Conservation (phyloP, 495 filamentous ascomycete genomes). For the Evansstolkia leycettana region DNA sequence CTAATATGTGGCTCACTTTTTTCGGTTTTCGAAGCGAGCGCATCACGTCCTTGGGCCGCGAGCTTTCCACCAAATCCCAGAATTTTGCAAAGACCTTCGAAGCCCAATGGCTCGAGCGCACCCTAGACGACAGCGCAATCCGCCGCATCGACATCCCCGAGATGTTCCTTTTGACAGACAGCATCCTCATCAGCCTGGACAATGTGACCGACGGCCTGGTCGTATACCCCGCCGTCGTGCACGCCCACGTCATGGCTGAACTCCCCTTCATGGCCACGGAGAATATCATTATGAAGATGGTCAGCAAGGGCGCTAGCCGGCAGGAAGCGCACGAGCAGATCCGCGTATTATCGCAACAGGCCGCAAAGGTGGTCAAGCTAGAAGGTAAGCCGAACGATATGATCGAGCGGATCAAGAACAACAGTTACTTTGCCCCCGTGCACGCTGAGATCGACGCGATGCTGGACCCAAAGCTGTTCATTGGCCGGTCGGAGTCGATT, state of each 20-base stretch:
- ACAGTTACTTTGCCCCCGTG: conserved; percentile 74
- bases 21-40: too few species aligned
- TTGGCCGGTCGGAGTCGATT: conserved; percentile 44
- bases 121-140: conserved; percentile 48
- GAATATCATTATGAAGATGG: conserved; percentile 77
- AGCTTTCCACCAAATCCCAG: conserved; percentile 47
- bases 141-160: conserved; percentile 67
- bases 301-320: conserved; percentile 58
- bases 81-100: conserved; percentile 67
- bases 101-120: conserved; percentile 71
- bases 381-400: conserved; percentile 74
- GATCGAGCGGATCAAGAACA: conserved; percentile 62
- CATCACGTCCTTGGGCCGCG: conserved; percentile 67
- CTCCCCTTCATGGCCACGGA: conserved; percentile 78
- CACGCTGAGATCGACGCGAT: conserved; percentile 61
- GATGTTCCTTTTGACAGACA: conserved; percentile 71
- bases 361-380: conserved; percentile 66
- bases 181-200: conserved; percentile 65
- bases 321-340: conserved; percentile 93
- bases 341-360: conserved; percentile 57
- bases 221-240: conserved; percentile 73
- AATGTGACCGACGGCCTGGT: conserved; percentile 77
- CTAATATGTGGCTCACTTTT: too few species aligned
- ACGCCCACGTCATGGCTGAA: conserved; percentile 55
- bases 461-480: conserved; percentile 55